These are phyloP conservation scores for Clausena lansium DNA, from an alignment of 345 rosid genomes.

Conservation along the genomic window DNA sequence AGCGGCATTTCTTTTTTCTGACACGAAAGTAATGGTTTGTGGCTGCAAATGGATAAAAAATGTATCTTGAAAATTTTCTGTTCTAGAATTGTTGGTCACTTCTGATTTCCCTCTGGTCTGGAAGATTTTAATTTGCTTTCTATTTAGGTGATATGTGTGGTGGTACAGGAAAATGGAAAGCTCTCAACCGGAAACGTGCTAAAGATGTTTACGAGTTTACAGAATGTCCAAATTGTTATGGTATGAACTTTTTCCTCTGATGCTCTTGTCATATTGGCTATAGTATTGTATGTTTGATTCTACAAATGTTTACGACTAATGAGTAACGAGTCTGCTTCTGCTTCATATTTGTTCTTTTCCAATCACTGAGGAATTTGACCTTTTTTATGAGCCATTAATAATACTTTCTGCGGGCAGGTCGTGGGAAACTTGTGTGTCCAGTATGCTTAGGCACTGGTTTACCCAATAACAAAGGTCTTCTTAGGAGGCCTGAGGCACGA, in stretches of 20 bases:
- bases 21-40: neutral
- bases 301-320: too few relatives aligned
- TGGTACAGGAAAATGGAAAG: conserved; percentile 99
- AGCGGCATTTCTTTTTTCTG: neutral
- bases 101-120: neutral
- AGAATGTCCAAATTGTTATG: conserved; percentile 95
- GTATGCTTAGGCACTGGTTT: conserved; percentile 91
- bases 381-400: neutral
- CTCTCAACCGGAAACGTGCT: conserved; percentile 90
- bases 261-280: neutral
- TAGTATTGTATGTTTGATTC: neutral
- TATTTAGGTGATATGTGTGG: conserved; percentile 96
- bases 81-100: neutral
- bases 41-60: neutral
- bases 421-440: conserved; percentile 94
- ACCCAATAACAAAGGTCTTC: conserved; percentile 92
- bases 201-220: conserved; percentile 96
- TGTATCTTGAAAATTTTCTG: neutral
- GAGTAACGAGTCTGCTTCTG: neutral
- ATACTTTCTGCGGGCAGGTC: conserved; percentile 46
- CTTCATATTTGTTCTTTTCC: neutral
- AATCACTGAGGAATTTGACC: neutral
- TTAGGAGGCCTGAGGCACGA: conserved; percentile 81
- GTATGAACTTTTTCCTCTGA: conserved; percentile 33
- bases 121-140: conserved; percentile 21